phyloP scores from a whole-genome alignment of 306 rosid species.

The Begonia fuchsioides region DNA sequence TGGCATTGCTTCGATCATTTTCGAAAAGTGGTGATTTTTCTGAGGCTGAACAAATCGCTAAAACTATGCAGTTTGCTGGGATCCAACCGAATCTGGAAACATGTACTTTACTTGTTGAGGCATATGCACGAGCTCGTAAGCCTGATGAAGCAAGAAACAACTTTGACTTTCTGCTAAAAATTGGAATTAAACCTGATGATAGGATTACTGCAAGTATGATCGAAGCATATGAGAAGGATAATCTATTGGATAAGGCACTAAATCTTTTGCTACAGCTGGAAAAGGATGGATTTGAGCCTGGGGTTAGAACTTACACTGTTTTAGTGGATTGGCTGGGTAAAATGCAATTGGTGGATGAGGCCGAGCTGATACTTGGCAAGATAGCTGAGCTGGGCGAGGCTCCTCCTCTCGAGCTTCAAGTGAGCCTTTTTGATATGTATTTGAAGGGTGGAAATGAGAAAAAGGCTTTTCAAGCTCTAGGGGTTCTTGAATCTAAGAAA shows the following conservation, averaged over 20 bases:
- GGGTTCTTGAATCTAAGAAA: conserved; percentile 55
- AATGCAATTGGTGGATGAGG: conserved; percentile 70
- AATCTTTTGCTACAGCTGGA: conserved; percentile 53
- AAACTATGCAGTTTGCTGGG: conserved; percentile 50
- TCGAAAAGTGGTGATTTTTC: conserved; percentile 25
- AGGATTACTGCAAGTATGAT: conserved; percentile 70
- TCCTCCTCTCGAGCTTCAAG: conserved; percentile 62
- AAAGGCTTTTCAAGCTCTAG: conserved; percentile 66
- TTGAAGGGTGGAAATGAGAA: conserved; percentile 55
- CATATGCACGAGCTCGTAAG: conserved; percentile 25
- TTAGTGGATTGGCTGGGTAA: conserved; percentile 75
- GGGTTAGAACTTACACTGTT: conserved; percentile 64
- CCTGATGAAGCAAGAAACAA: conserved; percentile 42
- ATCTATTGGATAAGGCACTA: conserved; percentile 57
- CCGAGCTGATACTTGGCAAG: conserved; percentile 58
- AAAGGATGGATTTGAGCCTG: conserved; percentile 64
- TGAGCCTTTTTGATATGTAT: conserved; percentile 76
- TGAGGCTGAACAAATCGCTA: conserved; percentile 25
- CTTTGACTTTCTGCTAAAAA: conserved; percentile 47
- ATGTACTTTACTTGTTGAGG: conserved; percentile 54
- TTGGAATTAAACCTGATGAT: conserved; percentile 63
- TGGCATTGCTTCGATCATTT: conserved; percentile 52
- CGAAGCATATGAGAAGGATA: conserved; percentile 48
- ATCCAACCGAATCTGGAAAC: conserved; percentile 34
- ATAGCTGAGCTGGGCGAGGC: conserved; percentile 53